Evolutionary conservation across 1,139 yeast species (phyloP), one percentile per base, ranked within the genome.

Genomic region (Taiozyma sp.): DNA sequence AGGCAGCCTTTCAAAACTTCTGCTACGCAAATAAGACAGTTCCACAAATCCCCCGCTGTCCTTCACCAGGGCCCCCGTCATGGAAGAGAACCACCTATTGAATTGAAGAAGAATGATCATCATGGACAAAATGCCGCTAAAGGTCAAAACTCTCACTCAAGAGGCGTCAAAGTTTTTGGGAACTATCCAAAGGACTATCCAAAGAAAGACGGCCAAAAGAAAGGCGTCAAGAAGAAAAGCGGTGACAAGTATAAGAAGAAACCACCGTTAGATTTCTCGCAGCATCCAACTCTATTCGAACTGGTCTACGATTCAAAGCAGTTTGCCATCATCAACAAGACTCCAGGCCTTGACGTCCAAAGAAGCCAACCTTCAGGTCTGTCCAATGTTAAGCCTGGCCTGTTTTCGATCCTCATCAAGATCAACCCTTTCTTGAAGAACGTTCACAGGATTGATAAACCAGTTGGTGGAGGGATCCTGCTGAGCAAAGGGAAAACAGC

Each of bases 391-490:
- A 34, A 8, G 29, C 47, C 21, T 21, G 61, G 62, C 2, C 30
- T 59, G 2, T 47, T 50, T 3, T 44, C 53, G 1, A 26, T 51
- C 13, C 44, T 61, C 9, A 40, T 44, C 6, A 46, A 42, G 3
- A 16, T 50, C 1, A 54, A 56, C 46, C 55, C 55, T 8, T 44
- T 49, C 10, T 59, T 63, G 51, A 56, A 63, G 45, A 60, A 62
- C 9, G 68, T 71, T 0, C 74, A 71, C 44, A 58, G 75, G 45
- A 52, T 72, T 19, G 75, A 72, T 50, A 60, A 59, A 28, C 53
- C 59, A 46, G 74, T 70, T 14, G 66, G 73, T n/a, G 76, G 76
- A 19, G 74, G 73, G 0, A 50, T 70, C 44, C 57, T 71, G 5
- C 46, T 70, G 3, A 69, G 74, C 2, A 63, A 59, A 46, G 64